Conservation (phyloP, 495 filamentous ascomycete species). For the Lepraria neglecta region DNA sequence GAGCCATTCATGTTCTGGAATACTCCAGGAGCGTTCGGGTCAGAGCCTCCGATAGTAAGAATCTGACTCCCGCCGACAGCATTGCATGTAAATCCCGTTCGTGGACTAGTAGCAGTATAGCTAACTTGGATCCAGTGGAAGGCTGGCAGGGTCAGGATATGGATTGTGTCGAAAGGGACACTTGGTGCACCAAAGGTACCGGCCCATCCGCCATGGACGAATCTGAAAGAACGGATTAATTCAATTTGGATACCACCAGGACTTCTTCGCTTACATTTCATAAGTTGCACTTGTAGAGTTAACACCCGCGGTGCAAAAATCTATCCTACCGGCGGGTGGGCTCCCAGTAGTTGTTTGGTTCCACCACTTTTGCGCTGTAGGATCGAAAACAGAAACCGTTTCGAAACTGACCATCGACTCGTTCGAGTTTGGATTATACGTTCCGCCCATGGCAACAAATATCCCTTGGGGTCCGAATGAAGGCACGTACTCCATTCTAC, state of each 20-base stretch:
- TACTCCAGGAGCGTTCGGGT: not conserved
- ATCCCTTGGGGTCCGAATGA: conserved; percentile 21
- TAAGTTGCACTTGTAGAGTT: conserved; percentile 18
- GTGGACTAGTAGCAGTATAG: conserved; percentile 16
- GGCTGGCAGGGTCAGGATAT: conserved; percentile 39
- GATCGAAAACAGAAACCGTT: conserved; percentile 19
- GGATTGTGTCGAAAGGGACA: conserved; percentile 17
- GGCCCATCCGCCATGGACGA: not conserved
- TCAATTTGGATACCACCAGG: no score
- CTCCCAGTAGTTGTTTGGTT: conserved; percentile 25
- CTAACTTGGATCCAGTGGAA: conserved; percentile 38
- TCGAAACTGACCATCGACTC: not conserved
- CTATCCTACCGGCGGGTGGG: conserved; percentile 9
- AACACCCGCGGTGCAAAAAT: conserved; percentile 19
- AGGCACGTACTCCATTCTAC: conserved; percentile 22
- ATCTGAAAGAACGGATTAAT: not conserved
- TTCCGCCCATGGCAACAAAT: conserved; percentile 19
- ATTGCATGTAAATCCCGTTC: conserved; percentile 1
- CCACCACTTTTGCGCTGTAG: conserved; percentile 17
- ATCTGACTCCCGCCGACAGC: not conserved
- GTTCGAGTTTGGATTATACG: not conserved
- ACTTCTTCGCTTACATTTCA: conserved; percentile 14
- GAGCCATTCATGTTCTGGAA: rapidly evolving
- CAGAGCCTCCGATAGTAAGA: not conserved
- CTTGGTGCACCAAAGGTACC: no score